Percentiles rank a stretch among this genome's conserved stretches.
These are phyloP conservation scores for Westerdykella ornata DNA, from an alignment of 2,329 filamentous ascomycete species.

Conservation along the genomic window DNA sequence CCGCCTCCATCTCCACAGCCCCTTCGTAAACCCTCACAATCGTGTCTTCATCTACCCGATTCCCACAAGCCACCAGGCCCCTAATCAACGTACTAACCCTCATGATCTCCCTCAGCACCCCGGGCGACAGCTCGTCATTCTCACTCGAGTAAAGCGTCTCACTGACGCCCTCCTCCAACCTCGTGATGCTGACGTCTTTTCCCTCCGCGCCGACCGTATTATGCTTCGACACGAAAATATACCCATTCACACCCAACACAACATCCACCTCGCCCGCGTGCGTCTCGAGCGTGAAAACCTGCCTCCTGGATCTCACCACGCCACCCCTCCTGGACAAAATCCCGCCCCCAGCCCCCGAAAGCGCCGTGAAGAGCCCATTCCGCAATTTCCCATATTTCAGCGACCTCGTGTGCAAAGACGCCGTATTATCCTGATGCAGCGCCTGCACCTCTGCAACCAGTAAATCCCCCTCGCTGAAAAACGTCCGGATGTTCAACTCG, in stretches of 20 bases:
- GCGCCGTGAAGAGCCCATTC: constrained; percentile 82
- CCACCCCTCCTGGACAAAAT: constrained; percentile 51
- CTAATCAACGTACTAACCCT: constrained; percentile 74
- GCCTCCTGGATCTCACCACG: constrained; percentile 74
- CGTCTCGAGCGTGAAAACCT: constrained; percentile 70
- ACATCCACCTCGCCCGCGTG: constrained; percentile 68
- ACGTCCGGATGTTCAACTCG: constrained; percentile 94
- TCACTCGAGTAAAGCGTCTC: constrained; percentile 88
- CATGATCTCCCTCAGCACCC: constrained; percentile 81
- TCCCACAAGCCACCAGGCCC: constrained; percentile 71
- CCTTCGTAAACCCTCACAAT: constrained; percentile 77
- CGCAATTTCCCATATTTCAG: constrained; percentile 92
- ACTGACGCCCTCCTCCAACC: constrained; percentile 80
- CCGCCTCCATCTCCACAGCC: constrained; percentile 65
- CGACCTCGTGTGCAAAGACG: constrained; percentile 80
- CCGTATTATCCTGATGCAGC: constrained; percentile 76
- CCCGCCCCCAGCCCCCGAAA: constrained; percentile 69
- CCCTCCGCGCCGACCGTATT: constrained; percentile 53
- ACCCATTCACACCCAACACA: constrained; percentile 89
- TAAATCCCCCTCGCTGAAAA: constrained; percentile 91
- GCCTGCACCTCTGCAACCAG: constrained; percentile 92
- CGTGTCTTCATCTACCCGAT: constrained; percentile 84
- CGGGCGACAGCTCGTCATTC: constrained; percentile 74
- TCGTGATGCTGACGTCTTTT: constrained; percentile 61
- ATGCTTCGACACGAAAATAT: constrained; percentile 91